phyloP scores from a whole-genome alignment of 768 basidiomycete species.

The Chalciporus chontae region DNA sequence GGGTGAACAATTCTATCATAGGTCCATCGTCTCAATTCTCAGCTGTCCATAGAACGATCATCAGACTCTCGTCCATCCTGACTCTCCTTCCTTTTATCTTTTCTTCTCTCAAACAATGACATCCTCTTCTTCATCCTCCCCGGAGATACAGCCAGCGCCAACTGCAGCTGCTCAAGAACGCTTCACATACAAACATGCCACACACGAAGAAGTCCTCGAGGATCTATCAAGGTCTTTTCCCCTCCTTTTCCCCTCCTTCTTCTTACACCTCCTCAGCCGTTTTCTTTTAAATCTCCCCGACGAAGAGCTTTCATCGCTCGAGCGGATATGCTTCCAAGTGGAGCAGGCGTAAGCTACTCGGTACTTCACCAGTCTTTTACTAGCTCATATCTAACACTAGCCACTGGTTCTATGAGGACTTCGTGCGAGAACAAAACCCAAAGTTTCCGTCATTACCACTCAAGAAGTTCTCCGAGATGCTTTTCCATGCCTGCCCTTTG shows the following conservation, averaged over 20 bases:
- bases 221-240: conserved; percentile 75
- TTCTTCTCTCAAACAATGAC: conserved; percentile 46
- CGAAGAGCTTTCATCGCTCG: conserved; percentile 85
- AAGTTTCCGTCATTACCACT: conserved; percentile 84
- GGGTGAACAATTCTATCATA: conserved; percentile 21
- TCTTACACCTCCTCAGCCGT: conserved; percentile 50
- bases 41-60: conserved; percentile 32
- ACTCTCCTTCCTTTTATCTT: conserved; percentile 29
- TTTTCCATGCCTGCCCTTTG: conserved; percentile 83
- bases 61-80: conserved; percentile 25
- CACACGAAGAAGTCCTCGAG: conserved; percentile 83
- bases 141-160: conserved; percentile 58
- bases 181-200: conserved; percentile 64
- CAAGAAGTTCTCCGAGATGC: conserved; percentile 89
- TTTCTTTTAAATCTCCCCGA: conserved; percentile 96
- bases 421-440: conserved; percentile 87
- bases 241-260: conserved; percentile 6
- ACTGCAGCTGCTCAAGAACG: conserved; percentile 37
- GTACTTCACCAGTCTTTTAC: conserved; percentile 6
- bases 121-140: conserved; percentile 76
- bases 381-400: conserved; percentile 38
- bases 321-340: conserved; percentile 96
- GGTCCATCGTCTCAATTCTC: conserved; percentile 24
- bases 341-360: conserved; percentile 85
- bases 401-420: conserved; percentile 99